phyloP scores from a whole-genome alignment of 1,284 basidiomycete species.

The Papiliotrema terrestris region DNA sequence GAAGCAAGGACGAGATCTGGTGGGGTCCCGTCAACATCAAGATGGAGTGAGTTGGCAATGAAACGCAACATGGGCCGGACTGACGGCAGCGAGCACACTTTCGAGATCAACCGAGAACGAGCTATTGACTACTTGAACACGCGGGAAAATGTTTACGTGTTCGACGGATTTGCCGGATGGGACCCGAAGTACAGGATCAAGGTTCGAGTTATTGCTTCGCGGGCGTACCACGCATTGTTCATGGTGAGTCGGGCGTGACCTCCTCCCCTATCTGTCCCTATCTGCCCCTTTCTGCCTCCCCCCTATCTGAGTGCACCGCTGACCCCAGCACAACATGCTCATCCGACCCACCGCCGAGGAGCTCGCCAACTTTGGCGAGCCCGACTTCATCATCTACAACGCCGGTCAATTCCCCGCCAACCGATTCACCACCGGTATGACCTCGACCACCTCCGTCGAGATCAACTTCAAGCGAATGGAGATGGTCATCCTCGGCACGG shows the following conservation, averaged over 20 bases:
- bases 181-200: constrained; percentile 99
- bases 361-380: constrained; percentile 92
- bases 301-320: too few relatives aligned
- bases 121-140: constrained; percentile 99
- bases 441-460: constrained; percentile 96
- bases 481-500: constrained; percentile 99
- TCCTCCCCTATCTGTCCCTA: neutral
- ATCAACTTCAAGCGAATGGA: constrained; percentile 99
- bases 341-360: constrained; percentile 96
- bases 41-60: constrained; percentile 72
- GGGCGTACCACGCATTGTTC: constrained; percentile 99
- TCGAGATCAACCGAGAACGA: constrained; percentile 99
- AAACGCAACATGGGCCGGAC: neutral
- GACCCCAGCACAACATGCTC: constrained; percentile 87
- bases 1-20: constrained; percentile 97
- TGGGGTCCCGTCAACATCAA: constrained; percentile 99
- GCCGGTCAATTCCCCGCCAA: constrained; percentile 99
- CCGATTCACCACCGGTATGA: constrained; percentile 99
- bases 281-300: too few relatives aligned
- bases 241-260: constrained; percentile 67
- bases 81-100: constrained; percentile 71
- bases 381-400: constrained; percentile 99
- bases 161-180: constrained; percentile 89
- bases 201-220: constrained; percentile 96
- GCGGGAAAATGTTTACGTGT: constrained; percentile 97